Base-by-base conservation (phyloP, 768 basidiomycete species). In the Glaciozyma antarctica region DNA sequence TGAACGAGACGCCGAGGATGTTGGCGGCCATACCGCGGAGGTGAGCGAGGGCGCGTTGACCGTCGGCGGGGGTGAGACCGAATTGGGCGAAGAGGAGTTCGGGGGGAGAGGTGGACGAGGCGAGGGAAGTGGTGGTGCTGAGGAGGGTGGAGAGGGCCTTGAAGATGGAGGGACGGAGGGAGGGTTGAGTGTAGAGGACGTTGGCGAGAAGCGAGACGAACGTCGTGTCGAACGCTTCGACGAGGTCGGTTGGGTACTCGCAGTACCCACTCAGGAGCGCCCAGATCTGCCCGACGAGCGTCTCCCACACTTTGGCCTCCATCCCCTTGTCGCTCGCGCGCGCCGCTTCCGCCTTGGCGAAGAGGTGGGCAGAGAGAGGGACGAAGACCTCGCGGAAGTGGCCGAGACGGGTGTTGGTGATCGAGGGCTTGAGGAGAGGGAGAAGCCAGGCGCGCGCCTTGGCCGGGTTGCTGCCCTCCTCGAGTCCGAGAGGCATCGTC, bases 231-330 rank as follows among this genome's bases (percentile, higher is more conserved):
- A 98, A 80, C 12, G 87, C 82, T 87, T 84, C 78, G 70, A 82
- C 79, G 48, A 95, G 78, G 76, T 97, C 88, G n/a, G 80, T 73
- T 17, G 88, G 81, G 30, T 84, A 84, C 75, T 86, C 84, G 76
- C 91, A 94, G 78, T 98, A 99, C 2, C 92, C 91, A 9, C 85
- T 84, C 48, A 98, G 82, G 30, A 93, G 89, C 30, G 84, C 81
- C 95, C 95, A 99, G 24, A 94, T 84, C 76, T 99, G 95, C 15
- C 86, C 85, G 28, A 97, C 85, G 53, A 98, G 82, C 16, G 94
- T 91, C 69, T 84, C 88, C 90, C 91, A 99, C 45, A 98, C 86
- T 77, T 98, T 99, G 19, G 87, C 88, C 76, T 98, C 92, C 0
- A 88, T 66, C 13, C 30, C 71, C 65, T 76, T 71, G 58, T 81